phyloP scores from a whole-genome alignment of 495 filamentous ascomycete genomes.

The Cudoniella acicularis region DNA sequence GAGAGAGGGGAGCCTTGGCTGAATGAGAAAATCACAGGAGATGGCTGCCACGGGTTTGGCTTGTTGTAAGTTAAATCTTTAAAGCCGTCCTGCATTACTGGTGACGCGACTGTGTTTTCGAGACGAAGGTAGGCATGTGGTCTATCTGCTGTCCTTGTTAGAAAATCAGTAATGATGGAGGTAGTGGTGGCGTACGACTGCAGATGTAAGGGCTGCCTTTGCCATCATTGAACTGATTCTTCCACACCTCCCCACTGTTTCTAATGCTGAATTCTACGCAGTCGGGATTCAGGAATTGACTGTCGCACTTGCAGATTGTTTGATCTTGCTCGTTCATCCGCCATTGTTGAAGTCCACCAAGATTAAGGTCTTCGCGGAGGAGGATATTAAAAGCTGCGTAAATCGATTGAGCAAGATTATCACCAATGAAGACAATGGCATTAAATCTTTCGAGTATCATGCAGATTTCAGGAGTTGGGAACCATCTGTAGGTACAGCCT shows the following conservation, averaged over 20 bases:
- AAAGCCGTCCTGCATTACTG: slow-evolving; percentile 27
- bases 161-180: no score
- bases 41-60: slow-evolving; percentile 38
- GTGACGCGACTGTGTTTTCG: slow-evolving; percentile 32
- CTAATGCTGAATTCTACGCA: slow-evolving; percentile 35
- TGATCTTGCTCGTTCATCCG: slow-evolving; percentile 31
- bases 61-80: slow-evolving; percentile 25
- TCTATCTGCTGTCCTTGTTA: slow-evolving; percentile 31
- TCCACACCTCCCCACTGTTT: slow-evolving; percentile 31
- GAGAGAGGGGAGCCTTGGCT: slow-evolving; percentile 36
- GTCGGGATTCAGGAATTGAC: slow-evolving; percentile 35
- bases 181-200: slow-evolving; percentile 9
- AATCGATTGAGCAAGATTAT: slow-evolving; percentile 38
- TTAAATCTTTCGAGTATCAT: slow-evolving; percentile 48
- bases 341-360: slow-evolving; percentile 42
- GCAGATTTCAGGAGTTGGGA: slow-evolving; percentile 40
- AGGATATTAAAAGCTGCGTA: slow-evolving; percentile 49
- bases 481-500: slow-evolving; percentile 48
- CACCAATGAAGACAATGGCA: slow-evolving; percentile 42
- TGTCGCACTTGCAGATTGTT: slow-evolving; percentile 32
- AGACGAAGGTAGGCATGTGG: slow-evolving; percentile 39
- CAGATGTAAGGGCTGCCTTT: slow-evolving; percentile 1
- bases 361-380: slow-evolving; percentile 39
- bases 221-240: slow-evolving; percentile 15
- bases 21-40: slow-evolving; percentile 43